Conservation (phyloP, 306 rosid genomes). For the Chamaecrista fasciculata region DNA sequence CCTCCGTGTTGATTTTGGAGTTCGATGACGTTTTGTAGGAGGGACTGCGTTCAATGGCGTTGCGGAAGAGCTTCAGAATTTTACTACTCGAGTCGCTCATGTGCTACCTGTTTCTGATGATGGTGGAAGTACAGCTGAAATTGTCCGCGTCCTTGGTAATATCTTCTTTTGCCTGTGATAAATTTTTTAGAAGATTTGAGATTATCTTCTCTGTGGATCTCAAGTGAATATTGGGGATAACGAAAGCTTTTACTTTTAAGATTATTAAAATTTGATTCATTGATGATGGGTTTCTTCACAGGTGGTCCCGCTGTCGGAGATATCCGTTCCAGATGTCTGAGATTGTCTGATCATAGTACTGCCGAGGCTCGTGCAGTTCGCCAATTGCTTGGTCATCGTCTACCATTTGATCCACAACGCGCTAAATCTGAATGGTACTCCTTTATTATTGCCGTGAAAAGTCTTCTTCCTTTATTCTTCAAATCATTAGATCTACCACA, state of each 20-base stretch:
- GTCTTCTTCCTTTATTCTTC: neutral
- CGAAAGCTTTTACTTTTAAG: neutral
- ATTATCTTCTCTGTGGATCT: neutral
- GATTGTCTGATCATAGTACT: conserved; percentile 81
- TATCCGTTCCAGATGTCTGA: conserved; percentile 90
- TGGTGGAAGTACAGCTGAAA: conserved; percentile 97
- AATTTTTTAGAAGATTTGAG: neutral
- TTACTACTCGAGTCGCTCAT: conserved; percentile 87
- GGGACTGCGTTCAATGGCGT: conserved; percentile 96
- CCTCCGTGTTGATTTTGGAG: neutral
- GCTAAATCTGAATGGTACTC: conserved; percentile 83
- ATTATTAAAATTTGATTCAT: neutral
- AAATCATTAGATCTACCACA: neutral
- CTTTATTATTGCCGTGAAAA: neutral
- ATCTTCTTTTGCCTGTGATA: too few species aligned
- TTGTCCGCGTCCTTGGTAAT: conserved; percentile 87
- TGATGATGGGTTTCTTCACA: conserved; percentile 16
- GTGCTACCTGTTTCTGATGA: conserved; percentile 97
- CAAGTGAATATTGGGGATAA: neutral
- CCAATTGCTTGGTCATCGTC: conserved; percentile 80
- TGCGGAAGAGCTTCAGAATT: conserved; percentile 72
- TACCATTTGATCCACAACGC: conserved; percentile 50
- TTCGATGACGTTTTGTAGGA: conserved; percentile 41
- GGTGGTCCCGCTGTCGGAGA: conserved; percentile 99
- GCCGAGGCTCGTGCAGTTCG: conserved; percentile 90